Conservation (phyloP, 176 grass and related monocot genomes). For the Bolboschoenus planiculmis region DNA sequence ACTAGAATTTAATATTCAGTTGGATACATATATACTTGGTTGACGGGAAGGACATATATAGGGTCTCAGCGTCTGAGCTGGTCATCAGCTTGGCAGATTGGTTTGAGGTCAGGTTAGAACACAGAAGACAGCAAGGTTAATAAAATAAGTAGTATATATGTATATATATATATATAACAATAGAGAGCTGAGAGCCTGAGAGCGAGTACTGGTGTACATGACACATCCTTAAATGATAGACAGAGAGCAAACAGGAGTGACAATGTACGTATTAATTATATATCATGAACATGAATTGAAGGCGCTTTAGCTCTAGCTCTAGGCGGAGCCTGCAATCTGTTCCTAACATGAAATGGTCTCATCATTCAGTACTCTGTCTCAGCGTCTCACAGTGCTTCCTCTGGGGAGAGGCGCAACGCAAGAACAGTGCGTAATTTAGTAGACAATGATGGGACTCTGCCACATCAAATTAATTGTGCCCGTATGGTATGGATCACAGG, state of each 20-base stretch:
- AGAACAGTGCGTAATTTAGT: constrained; percentile 19
- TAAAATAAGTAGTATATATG: too few species aligned
- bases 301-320: neutral
- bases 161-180: too few species aligned
- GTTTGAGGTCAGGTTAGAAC: neutral
- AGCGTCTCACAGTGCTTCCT: neutral
- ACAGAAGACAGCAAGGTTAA: too few species aligned
- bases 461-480: neutral
- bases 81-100: neutral
- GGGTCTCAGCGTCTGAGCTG: neutral
- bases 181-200: too few species aligned
- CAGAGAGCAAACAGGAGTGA: constrained; percentile 22
- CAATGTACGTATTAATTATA: neutral
- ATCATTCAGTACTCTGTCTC: neutral
- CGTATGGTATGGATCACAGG: too few species aligned
- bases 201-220: too few species aligned
- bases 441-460: constrained; percentile 25
- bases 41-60: neutral
- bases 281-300: neutral
- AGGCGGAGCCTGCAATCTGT: constrained; percentile 15
- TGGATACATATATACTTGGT: neutral
- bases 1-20: too few species aligned
- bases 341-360: constrained; percentile 17
- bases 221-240: neutral
- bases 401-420: neutral